Evolutionary conservation across 1,284 basidiomycete species (phyloP), one percentile per base, ranked within the genome.

Genomic region (Coniferiporia sulphurascens): DNA sequence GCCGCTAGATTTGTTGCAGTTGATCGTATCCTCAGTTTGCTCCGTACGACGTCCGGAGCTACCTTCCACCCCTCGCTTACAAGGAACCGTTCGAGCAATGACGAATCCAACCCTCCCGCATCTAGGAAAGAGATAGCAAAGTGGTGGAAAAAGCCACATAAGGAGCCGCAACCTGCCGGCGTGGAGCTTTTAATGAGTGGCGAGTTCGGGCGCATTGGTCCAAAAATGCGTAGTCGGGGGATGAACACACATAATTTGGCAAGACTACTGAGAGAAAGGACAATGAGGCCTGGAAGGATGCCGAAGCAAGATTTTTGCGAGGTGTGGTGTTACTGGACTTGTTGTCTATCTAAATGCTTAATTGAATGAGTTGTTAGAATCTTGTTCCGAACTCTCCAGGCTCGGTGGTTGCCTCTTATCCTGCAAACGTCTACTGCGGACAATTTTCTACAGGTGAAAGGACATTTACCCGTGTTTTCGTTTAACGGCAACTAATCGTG

Each of bases 331-430:
- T 35, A 34, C 48, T 38, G 27, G 35, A 1, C 48, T 55, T 17
- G 27, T 38, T 43, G n/a, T 15, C 7, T 45, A 55, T 7, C 65
- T 3, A 19, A n/a, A 46, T 17, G 44, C 44, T 46, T 8, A 46
- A n/a, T 21, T 17, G 8, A 19, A 15, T 46, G 8, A n/a, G 17
- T 9, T n/a, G 8, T n/a, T 17, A 93, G 89, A 78, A 83, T 48
- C 76, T 91, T 21, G 74, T 97, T 9, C 96, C 95, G 0, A 98
- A 97, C 68, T 84, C 89, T 3, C 81, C 84, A 63, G 96, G 96
- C 3, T 91, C 91, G 1, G 84, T 93, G 10, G 95, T 98, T 0
- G 92, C 93, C 1, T 77, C 79, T 41, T 95, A 95, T 67, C 79
- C 81, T 3, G 77, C 86, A 12, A 92, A 94, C 60, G 87, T 95